Base-by-base conservation (phyloP, 208 protist species). In the Trypanosoma scelopori region DNA sequence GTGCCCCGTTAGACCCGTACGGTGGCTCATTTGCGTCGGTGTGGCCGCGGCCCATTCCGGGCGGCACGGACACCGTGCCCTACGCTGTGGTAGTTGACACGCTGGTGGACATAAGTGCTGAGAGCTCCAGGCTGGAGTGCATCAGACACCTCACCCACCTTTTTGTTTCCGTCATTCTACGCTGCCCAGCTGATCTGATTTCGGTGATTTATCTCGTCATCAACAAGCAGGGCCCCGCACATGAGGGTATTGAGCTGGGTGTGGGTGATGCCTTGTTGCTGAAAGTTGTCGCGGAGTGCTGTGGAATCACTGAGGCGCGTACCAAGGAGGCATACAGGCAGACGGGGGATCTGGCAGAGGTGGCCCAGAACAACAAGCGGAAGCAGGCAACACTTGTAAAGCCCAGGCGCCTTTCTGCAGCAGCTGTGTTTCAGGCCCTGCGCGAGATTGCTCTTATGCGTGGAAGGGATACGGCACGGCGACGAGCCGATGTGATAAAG, bases 201-300 rank as follows among this genome's bases (percentile, higher is more conserved):
- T 55, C 80, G 1, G 75, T 85, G 43, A 75, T 99, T 23, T 99
- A 99, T 76, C 70, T 99, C 22, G 87, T 90, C 11, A 87, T 98
- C 53, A 98, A 98, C 91, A 97, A 97, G 73, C 84, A 99, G 28
- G 97, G 95, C 0, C 98, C 98, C 6, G 84, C 93, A 13, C 98
- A 98, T 70, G 87, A 96, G 49, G 98, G 97, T 0, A 79, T 99
- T 32, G 98, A 99, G 80, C 87, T 99, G 0, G 98, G 98, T 28
- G 91, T 99, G 52, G 98, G 98, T 27, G 98, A 99, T 42, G 84
- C 94, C 6, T 75, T 99, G 9, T 58, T 99, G 13, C 75, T 98
- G 32, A 98, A 99, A 69, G 90, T 94, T 12, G 78, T 99, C 2
- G 82, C 94, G 1, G 88, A 98, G 52, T 91, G 93, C 48, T 98